Evolutionary conservation across 192 early-diverging fungal genomes (phyloP), one percentile per base, ranked within the genome.

Genomic region (Linnemannia exigua): DNA sequence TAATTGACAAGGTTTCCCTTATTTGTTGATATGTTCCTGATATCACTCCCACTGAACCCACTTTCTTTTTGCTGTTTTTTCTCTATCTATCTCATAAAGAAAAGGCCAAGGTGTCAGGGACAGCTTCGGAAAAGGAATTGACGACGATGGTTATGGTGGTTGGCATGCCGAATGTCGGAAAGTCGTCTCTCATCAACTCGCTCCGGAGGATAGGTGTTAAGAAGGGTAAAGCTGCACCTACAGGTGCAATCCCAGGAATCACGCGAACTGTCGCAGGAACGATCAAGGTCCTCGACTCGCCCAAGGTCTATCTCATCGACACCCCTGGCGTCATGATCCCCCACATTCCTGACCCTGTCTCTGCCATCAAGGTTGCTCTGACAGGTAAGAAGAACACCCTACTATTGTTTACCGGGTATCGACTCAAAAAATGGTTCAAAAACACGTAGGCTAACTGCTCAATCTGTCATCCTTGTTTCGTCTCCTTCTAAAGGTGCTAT

Each of bases 101-200:
- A 63, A 89, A 89, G 58, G 77, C 81, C 36, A 89, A 76, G 61
- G 74, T 70, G 7, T 77, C 84, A 16, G 84, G 84, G 12, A 80
- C 84, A 46, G 84, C 84, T 5, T 68, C 84, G 6, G 78, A 86
- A 20, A 86, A 86, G n/a, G 84, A 86, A n/a, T 33, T 80, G 15
- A 79, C 84, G 1, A 86, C 84, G 5, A 92, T 91, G 6, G 89
- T 97, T 25, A 95, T 99, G 88, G 92, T 99, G 2, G 95, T 98
- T 5, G 98, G 98, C 8, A 94, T 98, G 92, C 98, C 98, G 7
- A 99, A 99, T 89, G 98, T 99, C 67, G 98, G 98, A 15, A 99
- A 99, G 81, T 97, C 96, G 1, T 95, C 97, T 33, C 76, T 99
- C 67, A 96, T 98, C 75, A 99, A 99, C 79, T 91, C 96, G 2